Evolutionary conservation across 2,329 filamentous ascomycete species (phyloP), one percentile per base, ranked within the genome.

Genomic region (Fusarium agapanthi): DNA sequence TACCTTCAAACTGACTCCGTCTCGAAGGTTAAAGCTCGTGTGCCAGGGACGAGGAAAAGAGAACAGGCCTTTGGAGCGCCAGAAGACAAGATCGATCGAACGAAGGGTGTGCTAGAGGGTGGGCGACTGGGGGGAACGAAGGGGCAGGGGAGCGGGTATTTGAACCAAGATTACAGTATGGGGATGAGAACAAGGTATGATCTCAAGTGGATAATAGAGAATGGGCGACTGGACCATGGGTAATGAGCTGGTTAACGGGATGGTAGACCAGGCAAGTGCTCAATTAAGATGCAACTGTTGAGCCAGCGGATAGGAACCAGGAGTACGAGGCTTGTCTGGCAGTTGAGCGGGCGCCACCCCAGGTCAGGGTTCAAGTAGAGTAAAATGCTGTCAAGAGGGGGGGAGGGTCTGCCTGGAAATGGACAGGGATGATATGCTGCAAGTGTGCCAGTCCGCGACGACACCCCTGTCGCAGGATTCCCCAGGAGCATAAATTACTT

Each of bases 81-180:
- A 71, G 67, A 76, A 71, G 75, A 70, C 73, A 73, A 77, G 76
- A 76, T 78, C 76, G 76, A 77, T 77, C 75, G 75, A 73, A 70
- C 71, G 72, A 73, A 74, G 73, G 73, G 75, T 77, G 76, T 75
- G 75, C 75, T 71, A 73, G 71, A 73, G 75, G 67, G 65, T 45
- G 64, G 57, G 50, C 69, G 76, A 79, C 73, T 74, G 77, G 79
- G 79, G 78, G 76, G 75, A 73, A 75, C 76, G 74, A 75, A 76
- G 73, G 71, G 71, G 66, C 76, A 78, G 78, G 78, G 79, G 78
- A 79, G 65, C 71, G 78, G 73, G 73, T 80, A 79, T 79, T 81
- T 80, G 80, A 81, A 75, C 78, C 74, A 75, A 77, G 72, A 78
- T 74, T 75, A 45, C 64, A 65, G 61, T 65, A 79, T 76, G 79